Conservation (phyloP, 192 early-diverging fungal genomes). For the Entomortierella beljakovae region DNA sequence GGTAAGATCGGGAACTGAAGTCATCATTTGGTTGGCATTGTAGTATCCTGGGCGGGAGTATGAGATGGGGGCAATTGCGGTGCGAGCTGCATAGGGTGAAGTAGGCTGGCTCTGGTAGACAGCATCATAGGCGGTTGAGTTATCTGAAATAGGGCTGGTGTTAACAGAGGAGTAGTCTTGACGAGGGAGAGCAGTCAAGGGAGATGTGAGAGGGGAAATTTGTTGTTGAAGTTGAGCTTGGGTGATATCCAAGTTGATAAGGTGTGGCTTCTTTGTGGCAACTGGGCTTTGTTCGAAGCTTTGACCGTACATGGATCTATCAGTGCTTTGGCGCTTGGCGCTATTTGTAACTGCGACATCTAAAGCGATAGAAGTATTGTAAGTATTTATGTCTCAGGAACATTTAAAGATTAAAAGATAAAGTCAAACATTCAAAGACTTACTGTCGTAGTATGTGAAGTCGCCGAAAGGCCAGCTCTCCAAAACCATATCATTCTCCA, state of each 20-base stretch:
- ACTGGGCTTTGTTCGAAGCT: slow-evolving; percentile 15
- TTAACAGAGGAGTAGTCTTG: slow-evolving; percentile 27
- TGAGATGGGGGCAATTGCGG: slow-evolving; percentile 16
- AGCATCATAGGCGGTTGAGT: slow-evolving; percentile 12
- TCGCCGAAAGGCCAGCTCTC: slow-evolving; percentile 61
- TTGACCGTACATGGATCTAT: slow-evolving; percentile 30
- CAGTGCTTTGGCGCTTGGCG: slow-evolving; percentile 21
- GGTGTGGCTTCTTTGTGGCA: slow-evolving; percentile 38
- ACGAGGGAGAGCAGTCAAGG: slow-evolving; percentile 13
- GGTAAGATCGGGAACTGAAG: slow-evolving; percentile 37
- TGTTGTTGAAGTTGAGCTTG: slow-evolving; percentile 12
- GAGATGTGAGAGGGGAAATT: background rate
- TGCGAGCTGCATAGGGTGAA: slow-evolving; percentile 32
- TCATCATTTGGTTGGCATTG: slow-evolving; percentile 41
- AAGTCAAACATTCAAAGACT: background rate
- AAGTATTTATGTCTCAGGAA: background rate
- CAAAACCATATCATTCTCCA: slow-evolving; percentile 55
- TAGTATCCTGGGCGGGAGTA: slow-evolving; percentile 43
- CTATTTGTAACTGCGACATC: slow-evolving; percentile 1
- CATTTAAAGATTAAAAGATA: slow-evolving; percentile 6
- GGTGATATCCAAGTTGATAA: slow-evolving; percentile 23
- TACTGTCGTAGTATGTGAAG: slow-evolving; percentile 56
- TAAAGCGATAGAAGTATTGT: background rate
- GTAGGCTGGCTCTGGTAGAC: slow-evolving; percentile 33
- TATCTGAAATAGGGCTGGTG: slow-evolving; percentile 1